Percentiles rank a stretch among this genome's conserved stretches.
These are phyloP conservation scores for Sonneratia alba DNA, from an alignment of 345 rosid genomes.

Conservation along the genomic window DNA sequence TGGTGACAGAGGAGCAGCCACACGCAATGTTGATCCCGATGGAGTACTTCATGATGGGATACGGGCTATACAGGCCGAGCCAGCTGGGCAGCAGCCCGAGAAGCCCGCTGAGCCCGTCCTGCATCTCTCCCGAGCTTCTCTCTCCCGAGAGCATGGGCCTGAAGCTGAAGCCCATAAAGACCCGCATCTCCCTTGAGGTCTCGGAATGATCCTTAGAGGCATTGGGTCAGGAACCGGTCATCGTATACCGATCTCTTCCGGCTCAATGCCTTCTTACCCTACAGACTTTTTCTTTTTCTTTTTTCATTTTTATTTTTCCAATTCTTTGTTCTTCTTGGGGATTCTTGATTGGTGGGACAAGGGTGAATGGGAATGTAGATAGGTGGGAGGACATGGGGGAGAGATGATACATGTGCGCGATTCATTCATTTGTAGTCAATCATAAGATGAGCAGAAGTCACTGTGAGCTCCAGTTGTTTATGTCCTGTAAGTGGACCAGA, in stretches of 20 bases:
- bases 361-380: no score
- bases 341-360: not conserved
- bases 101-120: constrained; percentile 77
- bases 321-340: not conserved
- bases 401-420: no score
- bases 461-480: no score
- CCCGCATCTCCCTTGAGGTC: constrained; percentile 33
- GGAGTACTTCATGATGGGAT: constrained; percentile 93
- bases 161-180: constrained; percentile 95
- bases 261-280: not conserved
- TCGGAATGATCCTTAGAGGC: constrained; percentile 2
- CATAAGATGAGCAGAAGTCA: no score
- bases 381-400: no score
- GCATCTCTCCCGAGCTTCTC: constrained; percentile 92
- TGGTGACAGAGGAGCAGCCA: constrained; percentile 98
- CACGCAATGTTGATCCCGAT: constrained; percentile 93
- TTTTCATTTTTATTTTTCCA: not conserved
- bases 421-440: no score
- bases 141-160: constrained; percentile 99
- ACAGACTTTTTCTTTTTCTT: not conserved
- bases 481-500: no score
- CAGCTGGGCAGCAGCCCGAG: constrained; percentile 68
- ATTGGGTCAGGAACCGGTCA: not conserved
- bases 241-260: not conserved
- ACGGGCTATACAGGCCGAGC: constrained; percentile 69